phyloP scores from a whole-genome alignment of 331 rosid species.

The Quercus tomentella region DNA sequence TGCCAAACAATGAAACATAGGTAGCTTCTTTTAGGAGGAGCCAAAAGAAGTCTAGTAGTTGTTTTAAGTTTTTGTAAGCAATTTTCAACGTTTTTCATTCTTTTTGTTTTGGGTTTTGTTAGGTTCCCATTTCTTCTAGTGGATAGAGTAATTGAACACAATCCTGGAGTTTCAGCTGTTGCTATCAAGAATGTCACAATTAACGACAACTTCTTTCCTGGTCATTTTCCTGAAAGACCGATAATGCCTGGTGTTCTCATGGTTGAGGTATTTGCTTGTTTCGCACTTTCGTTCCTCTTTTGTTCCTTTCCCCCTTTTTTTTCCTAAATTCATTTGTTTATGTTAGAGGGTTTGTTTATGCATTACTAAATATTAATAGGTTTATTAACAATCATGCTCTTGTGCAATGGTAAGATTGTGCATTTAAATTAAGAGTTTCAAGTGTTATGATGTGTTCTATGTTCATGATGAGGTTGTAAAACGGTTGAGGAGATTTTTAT shows the following conservation, averaged over 20 bases:
- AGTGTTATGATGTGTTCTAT: neutral
- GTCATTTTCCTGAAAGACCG: slow-evolving; percentile 97
- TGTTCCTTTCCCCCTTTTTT: neutral
- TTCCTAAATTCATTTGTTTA: neutral
- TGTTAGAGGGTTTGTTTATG: neutral
- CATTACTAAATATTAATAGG: neutral
- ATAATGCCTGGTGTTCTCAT: slow-evolving; percentile 98
- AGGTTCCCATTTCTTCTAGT: slow-evolving; percentile 96
- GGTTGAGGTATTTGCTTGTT: slow-evolving; percentile 63
- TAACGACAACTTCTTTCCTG: slow-evolving; percentile 93
- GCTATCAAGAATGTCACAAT: slow-evolving; percentile 94
- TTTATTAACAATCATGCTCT: neutral
- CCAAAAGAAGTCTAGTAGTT: too few species aligned
- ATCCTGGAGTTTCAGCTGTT: slow-evolving; percentile 91
- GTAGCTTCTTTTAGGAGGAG: neutral
- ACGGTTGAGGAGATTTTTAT: neutral
- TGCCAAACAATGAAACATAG: neutral
- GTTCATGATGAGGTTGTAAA: neutral
- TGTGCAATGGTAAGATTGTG: neutral
- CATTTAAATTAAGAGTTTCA: neutral
- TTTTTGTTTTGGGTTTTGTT: neutral
- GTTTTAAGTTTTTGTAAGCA: neutral
- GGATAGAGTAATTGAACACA: slow-evolving; percentile 95
- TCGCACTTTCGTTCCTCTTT: neutral
- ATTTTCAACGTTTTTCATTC: neutral